phyloP scores from a whole-genome alignment of 2,329 filamentous ascomycete species.

The Aspergillus pseudonomiae region DNA sequence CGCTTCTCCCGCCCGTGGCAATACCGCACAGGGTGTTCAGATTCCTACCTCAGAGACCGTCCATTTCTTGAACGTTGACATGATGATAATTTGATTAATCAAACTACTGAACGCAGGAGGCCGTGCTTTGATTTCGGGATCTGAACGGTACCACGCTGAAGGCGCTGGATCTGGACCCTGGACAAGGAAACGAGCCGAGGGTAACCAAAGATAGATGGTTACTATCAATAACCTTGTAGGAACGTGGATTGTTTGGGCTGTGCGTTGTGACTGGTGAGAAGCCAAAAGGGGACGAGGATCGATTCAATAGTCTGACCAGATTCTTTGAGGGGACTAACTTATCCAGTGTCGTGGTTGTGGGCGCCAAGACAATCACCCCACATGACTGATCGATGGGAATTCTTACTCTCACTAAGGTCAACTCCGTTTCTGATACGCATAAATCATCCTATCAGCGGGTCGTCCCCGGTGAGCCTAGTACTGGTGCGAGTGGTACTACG shows the following conservation, averaged over 20 bases:
- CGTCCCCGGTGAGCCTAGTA: background rate
- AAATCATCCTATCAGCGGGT: conserved; percentile 2
- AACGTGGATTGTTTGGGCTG: background rate
- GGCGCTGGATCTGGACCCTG: background rate
- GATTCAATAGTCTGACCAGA: conserved; percentile 5
- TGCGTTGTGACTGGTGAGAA: background rate
- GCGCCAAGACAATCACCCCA: conserved; percentile 12
- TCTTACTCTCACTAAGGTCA: background rate
- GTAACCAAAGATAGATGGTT: background rate
- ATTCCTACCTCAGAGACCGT: conserved; percentile 49
- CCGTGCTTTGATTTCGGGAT: conserved; percentile 7
- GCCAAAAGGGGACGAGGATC: background rate
- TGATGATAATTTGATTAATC: conserved; percentile 16
- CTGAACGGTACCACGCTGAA: conserved; percentile 1
- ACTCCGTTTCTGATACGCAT: background rate
- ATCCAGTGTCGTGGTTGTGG: background rate
- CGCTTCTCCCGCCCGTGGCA: conserved; percentile 2
- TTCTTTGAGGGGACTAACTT: background rate
- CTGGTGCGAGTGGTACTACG: background rate
- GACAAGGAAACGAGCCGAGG: background rate
- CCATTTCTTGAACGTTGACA: conserved; percentile 48
- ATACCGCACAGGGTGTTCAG: conserved; percentile 2
- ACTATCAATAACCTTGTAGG: background rate
- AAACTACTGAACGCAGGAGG: background rate
- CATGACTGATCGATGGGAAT: conserved; percentile 11